phyloP scores from a whole-genome alignment of 306 rosid genomes.

The Malus sieversii region DNA sequence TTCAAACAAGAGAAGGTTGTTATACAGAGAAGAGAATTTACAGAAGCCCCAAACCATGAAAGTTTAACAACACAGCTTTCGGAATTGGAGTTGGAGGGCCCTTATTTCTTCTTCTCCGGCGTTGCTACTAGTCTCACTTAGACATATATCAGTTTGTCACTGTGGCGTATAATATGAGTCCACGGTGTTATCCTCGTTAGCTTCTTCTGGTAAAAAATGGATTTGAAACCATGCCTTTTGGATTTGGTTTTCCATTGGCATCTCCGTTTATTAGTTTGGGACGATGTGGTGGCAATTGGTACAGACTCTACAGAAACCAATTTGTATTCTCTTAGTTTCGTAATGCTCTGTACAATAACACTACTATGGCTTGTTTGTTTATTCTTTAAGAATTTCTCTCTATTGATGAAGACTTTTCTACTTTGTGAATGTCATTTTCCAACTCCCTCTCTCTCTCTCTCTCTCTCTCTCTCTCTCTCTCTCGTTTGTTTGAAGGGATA shows the following conservation, averaged over 20 bases:
- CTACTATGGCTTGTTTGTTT: neutral
- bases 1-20: constrained; percentile 67
- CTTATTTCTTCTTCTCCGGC: neutral
- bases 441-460: neutral
- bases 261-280: neutral
- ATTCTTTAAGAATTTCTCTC: neutral
- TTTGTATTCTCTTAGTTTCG: neutral
- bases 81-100: neutral
- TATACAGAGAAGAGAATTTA: constrained; percentile 58
- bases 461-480: too few species aligned
- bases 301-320: neutral
- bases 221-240: neutral
- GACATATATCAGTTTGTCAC: neutral
- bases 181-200: neutral
- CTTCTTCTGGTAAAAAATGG: neutral
- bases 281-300: neutral
- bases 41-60: constrained; percentile 60
- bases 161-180: constrained; percentile 6
- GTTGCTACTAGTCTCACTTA: neutral
- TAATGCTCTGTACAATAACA: neutral
- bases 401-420: neutral
- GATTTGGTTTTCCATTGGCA: neutral
- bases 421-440: neutral
- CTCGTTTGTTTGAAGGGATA: neutral
- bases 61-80: constrained; percentile 21